Conservation (phyloP, 1,284 basidiomycete species). For the Heliocybe sulcata region DNA sequence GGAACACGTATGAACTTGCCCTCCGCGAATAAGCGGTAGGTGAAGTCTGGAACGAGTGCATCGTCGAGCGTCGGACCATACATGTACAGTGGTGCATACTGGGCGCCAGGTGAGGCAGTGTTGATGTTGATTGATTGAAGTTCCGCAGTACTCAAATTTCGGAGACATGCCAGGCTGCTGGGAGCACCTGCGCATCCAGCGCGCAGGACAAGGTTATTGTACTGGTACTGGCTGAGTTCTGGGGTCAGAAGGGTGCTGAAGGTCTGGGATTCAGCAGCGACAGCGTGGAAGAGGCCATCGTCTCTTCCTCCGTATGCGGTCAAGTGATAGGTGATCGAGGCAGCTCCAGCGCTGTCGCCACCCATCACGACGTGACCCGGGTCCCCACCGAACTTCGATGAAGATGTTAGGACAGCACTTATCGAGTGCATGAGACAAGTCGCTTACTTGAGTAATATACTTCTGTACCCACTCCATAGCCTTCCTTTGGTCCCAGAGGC, state of each 20-base stretch:
- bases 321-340: not conserved
- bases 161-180: not conserved
- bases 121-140: not conserved
- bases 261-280: not conserved
- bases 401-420: not conserved
- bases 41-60: not conserved
- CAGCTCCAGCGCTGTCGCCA: not conserved
- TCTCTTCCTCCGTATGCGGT: not conserved
- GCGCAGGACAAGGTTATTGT: not conserved
- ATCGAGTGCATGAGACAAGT: not conserved
- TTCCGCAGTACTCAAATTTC: not conserved
- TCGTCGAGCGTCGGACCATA: not conserved
- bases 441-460: constrained; percentile 2
- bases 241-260: not conserved
- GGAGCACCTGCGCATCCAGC: not conserved
- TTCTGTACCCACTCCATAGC: constrained; percentile 8
- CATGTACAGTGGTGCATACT: not conserved
- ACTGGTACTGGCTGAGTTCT: not conserved
- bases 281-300: not conserved
- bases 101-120: not conserved
- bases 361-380: not conserved
- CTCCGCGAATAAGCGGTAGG: not conserved
- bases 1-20: not conserved
- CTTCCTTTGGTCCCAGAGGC: constrained; percentile 8
- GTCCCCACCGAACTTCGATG: not conserved